Percentiles rank a stretch among this genome's conserved stretches.
phyloP scores from a whole-genome alignment of 148 eudicot species.

The Rhododendron vialii region DNA sequence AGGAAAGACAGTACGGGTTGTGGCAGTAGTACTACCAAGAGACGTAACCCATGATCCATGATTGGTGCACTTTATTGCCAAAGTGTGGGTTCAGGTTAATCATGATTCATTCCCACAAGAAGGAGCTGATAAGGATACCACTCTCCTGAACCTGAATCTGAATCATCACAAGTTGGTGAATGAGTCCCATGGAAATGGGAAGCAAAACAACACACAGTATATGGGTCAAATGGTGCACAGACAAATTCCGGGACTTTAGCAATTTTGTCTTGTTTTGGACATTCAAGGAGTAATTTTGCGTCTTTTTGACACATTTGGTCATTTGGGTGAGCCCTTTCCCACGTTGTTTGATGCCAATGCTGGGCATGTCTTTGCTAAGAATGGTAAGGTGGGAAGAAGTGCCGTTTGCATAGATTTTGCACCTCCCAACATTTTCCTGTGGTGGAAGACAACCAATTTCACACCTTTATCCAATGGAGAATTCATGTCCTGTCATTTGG shows the following conservation, averaged over 20 bases:
- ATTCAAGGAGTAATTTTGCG: no score
- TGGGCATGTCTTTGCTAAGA: neutral
- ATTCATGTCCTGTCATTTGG: neutral
- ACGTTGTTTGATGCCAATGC: neutral
- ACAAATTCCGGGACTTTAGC: constrained; percentile 5
- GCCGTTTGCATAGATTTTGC: neutral
- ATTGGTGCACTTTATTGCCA: neutral
- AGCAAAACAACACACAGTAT: neutral
- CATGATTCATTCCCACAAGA: constrained; percentile 1
- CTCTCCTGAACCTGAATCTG: neutral
- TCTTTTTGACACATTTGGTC: neutral
- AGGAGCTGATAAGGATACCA: constrained; percentile 7
- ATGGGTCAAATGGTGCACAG: neutral
- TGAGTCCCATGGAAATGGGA: neutral
- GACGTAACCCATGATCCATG: neutral
- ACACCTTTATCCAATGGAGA: neutral
- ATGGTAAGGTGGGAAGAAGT: neutral
- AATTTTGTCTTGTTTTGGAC: neutral
- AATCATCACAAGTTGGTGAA: neutral
- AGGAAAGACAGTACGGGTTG: neutral
- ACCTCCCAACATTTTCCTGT: constrained; percentile 6
- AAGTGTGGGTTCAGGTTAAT: neutral
- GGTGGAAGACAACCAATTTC: constrained; percentile 12
- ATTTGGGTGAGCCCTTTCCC: neutral
- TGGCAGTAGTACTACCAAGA: neutral